Evolutionary conservation across 257 asterid genomes (phyloP).

Genomic region (Pogostemon cablin): DNA sequence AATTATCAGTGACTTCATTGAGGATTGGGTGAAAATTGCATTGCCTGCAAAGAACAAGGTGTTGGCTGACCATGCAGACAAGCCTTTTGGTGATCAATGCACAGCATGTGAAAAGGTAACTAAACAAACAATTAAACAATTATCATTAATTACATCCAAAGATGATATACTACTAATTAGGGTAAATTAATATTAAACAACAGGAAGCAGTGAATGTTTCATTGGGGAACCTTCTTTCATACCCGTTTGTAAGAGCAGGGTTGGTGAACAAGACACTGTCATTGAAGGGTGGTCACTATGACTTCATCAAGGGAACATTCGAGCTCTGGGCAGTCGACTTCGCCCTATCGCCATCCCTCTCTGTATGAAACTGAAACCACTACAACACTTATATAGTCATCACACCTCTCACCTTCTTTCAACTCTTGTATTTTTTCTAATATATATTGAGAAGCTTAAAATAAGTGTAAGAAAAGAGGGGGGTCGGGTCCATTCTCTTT

Average conservation of each 20-base stretch:
- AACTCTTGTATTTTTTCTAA: conserved; percentile 41
- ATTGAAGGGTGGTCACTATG: conserved; percentile 88
- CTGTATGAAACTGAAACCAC: conserved; percentile 71
- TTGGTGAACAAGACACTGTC: conserved; percentile 84
- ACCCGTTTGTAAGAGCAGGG: conserved; percentile 90
- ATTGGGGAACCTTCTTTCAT: conserved; percentile 76
- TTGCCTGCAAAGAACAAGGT: conserved; percentile 85
- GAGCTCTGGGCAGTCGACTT: conserved; percentile 96
- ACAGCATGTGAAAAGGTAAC: conserved; percentile 73
- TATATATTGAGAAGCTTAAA: conserved; percentile 27
- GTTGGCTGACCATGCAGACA: conserved; percentile 35
- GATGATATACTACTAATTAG: no score
- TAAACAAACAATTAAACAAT: background rate
- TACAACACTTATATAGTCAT: conserved; percentile 25
- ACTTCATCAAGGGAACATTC: conserved; percentile 75
- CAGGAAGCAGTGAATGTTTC: conserved; percentile 98
- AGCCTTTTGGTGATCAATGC: conserved; percentile 56
- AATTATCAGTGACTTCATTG: conserved; percentile 73
- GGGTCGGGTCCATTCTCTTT: conserved; percentile 17
- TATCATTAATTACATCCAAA: background rate
- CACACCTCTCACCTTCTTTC: conserved; percentile 37
- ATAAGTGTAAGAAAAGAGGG: conserved; percentile 40
- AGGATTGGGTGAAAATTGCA: conserved; percentile 87
- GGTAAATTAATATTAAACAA: no score
- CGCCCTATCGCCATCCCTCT: conserved; percentile 68